Base-by-base conservation (phyloP, 805 yeast species). In the Candida lessepsii region DNA sequence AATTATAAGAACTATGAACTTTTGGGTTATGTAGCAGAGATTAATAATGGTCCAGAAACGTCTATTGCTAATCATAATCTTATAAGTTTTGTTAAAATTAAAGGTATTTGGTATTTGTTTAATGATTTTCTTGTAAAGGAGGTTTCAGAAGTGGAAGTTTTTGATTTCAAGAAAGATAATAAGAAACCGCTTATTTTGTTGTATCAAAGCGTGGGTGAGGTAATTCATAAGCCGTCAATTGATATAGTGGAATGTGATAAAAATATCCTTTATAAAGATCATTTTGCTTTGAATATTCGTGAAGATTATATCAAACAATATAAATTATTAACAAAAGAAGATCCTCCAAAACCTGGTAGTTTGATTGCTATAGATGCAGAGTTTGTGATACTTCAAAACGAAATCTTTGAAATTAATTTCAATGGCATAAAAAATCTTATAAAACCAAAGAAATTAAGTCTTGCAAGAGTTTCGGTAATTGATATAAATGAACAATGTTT, bases 331-430 rank as follows among this genome's bases (percentile, higher is more conserved):
- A 79, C 88, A 0, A 63, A 64, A 24, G 71, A 73, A 34, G 90
- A 85, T 51, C 86, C 87, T 0, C 96, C 96, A 0, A 54, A 55
- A 15, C 73, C 81, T 0, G 96, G 96, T 0, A 70, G 86, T 1
- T 58, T 89, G 28, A 81, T 91, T 14, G 99, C 98, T 0, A 83
- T 93, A 42, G 99, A 93, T 68, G 97, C 99, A 0, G 99, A 93
- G 60, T 93, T 95, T 70, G 98, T 93, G 2, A 76, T 81, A 21
- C 58, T 90, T 23, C 78, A 80, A 35, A 85, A 85, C 3, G 97
- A 89, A 49, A 79, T 83, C 46, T 75, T 79, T 31, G 97, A 90
- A 54, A 76, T 91, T 35, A 77, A 79, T 39, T 78, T 82, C 39
- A 78, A 79, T 46, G 97, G 98, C 0, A 54, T 72, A 4, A 81